phyloP scores from a whole-genome alignment of 129 eudicot species.

The Helichrysum umbraculigerum region DNA sequence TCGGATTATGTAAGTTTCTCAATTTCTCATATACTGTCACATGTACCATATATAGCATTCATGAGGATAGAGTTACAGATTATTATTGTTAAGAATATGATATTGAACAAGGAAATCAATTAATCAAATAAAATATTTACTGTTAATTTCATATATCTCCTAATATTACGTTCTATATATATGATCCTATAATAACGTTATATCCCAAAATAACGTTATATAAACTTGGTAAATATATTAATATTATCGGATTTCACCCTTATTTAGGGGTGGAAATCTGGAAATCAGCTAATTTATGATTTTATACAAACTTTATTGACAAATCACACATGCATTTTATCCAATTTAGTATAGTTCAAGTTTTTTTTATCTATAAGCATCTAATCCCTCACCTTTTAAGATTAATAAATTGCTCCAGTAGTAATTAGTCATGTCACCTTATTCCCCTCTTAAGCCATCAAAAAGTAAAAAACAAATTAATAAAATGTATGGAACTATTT shows the following conservation, averaged over 20 bases:
- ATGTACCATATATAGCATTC: neutral
- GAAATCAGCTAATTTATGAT: neutral
- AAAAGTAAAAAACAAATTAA: no score
- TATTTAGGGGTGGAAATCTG: neutral
- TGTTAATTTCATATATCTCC: neutral
- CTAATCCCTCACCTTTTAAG: no score
- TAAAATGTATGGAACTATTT: neutral
- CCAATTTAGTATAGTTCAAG: no score
- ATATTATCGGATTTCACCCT: neutral
- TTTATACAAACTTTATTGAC: no score
- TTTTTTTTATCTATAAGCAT: no score
- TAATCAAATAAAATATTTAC: no score
- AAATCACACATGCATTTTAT: no score
- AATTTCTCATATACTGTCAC: neutral
- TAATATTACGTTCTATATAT: no score
- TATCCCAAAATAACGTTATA: neutral
- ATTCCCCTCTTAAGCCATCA: neutral
- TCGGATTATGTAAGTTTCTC: constrained; percentile 78
- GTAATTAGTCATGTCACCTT: neutral
- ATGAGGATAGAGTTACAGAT: neutral
- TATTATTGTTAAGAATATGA: neutral
- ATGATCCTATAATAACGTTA: neutral
- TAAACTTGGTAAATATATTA: neutral
- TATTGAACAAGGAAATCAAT: neutral
- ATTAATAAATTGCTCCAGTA: no score